Evolutionary conservation across 768 basidiomycete genomes (phyloP), one percentile per base, ranked within the genome.

Genomic region (Pulveroboletus sp.): DNA sequence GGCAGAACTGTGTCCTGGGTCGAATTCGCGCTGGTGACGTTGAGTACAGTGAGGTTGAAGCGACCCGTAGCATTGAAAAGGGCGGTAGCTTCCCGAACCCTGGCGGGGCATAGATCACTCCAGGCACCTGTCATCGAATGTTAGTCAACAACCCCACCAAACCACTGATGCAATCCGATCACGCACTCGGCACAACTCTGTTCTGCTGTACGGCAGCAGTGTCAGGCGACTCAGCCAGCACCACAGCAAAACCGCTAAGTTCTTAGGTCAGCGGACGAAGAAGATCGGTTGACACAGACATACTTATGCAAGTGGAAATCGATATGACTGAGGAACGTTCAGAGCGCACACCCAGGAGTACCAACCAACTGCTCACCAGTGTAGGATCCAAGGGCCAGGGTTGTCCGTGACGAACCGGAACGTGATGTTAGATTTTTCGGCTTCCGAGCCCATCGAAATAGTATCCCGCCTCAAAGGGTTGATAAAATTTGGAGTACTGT

Each of bases 391-490:
- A 4, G 78, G 77, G 11, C 85, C 85, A 4, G 83, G 75, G 63
- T 87, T 87, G 57, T 87, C 77, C 4, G 84, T 83, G 21, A 68
- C 58, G 65, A 83, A 86, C 31, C 84, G 75, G 43, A 87, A 69
- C 4, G 76, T 76, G 24, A 78, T 75, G 58, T 76, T 66, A 61
- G 76, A 64, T 0, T 48, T 50, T 64, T 76, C 56, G 2, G 50
- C 57, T 46, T 64, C 60, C 33, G 53, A 54, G n/a, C 67, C 65
- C 56, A 65, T 69, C 34, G 60, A 69, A 25, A 67, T 52, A 0
- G 63, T 65, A 40, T 74, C 72, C 14, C 72, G 64, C 49, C 45
- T 57, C n/a, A 67, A 41, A 11, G 73, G 73, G 45, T 75, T 63
- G 25, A 63, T 49, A 32, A 69, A 75, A 54, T 74, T 74, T 16